These are phyloP conservation scores for Heterococcus sp. DNA, from an alignment of 108 stramenopile species.

Conservation along the genomic window DNA sequence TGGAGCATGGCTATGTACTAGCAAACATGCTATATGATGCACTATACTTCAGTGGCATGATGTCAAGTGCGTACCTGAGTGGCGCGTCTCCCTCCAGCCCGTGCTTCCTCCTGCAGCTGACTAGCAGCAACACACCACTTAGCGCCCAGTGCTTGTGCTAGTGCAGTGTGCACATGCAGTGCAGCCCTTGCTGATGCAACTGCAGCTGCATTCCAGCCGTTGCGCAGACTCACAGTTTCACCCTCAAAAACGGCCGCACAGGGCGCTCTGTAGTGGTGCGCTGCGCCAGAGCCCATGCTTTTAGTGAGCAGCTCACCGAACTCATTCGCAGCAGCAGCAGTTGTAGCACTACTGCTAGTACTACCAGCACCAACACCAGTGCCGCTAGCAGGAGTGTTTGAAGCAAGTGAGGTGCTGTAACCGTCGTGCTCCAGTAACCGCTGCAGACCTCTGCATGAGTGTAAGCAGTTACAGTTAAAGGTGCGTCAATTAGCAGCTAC, in stretches of 20 bases:
- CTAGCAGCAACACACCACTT: neutral
- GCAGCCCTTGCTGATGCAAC: neutral
- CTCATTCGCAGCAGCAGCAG: neutral
- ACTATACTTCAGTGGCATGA: too few relatives aligned
- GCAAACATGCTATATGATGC: too few relatives aligned
- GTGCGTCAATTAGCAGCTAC: too few relatives aligned
- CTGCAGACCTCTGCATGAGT: too few relatives aligned
- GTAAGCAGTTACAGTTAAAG: too few relatives aligned
- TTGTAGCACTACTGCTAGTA: too few relatives aligned
- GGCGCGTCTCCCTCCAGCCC: neutral
- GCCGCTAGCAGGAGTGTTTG: too few relatives aligned
- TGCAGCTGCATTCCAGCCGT: neutral
- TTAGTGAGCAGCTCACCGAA: neutral
- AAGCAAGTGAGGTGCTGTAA: neutral
- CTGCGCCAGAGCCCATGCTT: too few relatives aligned
- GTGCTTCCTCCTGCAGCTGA: neutral
- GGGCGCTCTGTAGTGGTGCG: neutral
- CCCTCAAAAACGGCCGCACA: neutral
- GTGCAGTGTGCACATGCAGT: neutral
- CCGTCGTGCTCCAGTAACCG: neutral
- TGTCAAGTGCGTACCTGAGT: neutral
- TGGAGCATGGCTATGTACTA: too few relatives aligned
- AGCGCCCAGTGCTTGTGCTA: neutral
- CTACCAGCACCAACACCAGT: too few relatives aligned
- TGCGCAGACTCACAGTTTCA: neutral